Evolutionary conservation across 306 rosid genomes (phyloP).

Genomic region (Nissolia schottii): DNA sequence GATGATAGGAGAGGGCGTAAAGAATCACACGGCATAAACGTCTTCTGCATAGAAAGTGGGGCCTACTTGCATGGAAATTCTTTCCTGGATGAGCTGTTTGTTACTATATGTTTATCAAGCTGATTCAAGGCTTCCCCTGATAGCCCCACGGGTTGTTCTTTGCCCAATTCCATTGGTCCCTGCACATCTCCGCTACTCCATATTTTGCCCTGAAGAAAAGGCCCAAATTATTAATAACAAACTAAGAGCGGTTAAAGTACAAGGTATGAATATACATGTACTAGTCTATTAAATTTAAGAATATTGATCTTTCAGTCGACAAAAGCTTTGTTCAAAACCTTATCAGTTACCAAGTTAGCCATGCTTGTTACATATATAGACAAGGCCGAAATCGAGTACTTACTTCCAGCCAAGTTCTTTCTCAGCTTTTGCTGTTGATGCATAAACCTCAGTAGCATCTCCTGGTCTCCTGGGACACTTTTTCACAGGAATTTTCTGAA

Average conservation of each 20-base stretch:
- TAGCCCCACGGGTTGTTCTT: slow-evolving; percentile 86
- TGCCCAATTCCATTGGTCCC: slow-evolving; percentile 99
- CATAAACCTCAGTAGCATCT: slow-evolving; percentile 91
- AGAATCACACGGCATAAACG: neutral
- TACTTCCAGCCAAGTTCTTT: slow-evolving; percentile 92
- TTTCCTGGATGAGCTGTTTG: neutral
- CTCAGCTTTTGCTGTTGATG: slow-evolving; percentile 79
- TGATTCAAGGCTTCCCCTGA: slow-evolving; percentile 31
- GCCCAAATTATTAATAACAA: neutral
- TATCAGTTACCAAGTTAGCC: neutral
- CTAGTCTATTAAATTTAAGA: neutral
- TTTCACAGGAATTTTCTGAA: slow-evolving; percentile 74
- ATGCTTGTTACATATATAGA: neutral
- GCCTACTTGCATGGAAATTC: neutral
- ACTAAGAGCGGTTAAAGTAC: neutral
- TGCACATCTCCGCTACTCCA: slow-evolving; percentile 81
- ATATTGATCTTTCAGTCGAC: neutral
- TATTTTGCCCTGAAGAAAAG: slow-evolving; percentile 42
- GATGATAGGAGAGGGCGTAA: neutral
- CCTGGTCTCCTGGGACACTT: slow-evolving; percentile 80
- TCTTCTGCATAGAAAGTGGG: neutral
- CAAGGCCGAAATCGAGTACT: slow-evolving; percentile 25
- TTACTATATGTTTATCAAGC: slow-evolving; percentile 14
- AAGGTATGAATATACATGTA: neutral
- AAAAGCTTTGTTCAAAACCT: neutral